Conservation (phyloP, 768 basidiomycete species). For the Termitomyces heimii region DNA sequence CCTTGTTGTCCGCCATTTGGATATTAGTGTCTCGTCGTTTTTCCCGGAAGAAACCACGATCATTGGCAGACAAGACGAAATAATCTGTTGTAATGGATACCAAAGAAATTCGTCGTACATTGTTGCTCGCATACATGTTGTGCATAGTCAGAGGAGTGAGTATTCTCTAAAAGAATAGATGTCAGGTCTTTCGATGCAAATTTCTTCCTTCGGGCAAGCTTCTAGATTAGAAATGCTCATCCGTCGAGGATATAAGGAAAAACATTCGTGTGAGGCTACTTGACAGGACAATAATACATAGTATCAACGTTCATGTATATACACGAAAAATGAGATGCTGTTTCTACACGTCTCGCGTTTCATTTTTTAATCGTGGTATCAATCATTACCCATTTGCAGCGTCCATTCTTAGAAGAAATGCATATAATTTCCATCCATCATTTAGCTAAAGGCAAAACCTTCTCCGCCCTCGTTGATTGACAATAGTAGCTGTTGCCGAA, state of each 20-base stretch:
- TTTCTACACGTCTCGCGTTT: conserved; percentile 12
- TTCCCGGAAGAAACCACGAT: conserved; percentile 6
- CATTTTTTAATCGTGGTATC: conserved; percentile 8
- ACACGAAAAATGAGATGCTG: conserved; percentile 14
- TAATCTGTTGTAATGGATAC: conserved; percentile 1
- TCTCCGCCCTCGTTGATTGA: conserved; percentile 96
- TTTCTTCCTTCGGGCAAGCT: background rate
- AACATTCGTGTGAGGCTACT: background rate
- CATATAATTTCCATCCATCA: conserved; percentile 25
- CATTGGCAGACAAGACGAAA: conserved; percentile 7
- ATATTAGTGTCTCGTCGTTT: conserved; percentile 10
- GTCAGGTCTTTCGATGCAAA: background rate
- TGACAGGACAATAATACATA: background rate
- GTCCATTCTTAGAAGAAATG: background rate
- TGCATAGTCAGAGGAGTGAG: background rate
- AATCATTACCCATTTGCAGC: conserved; percentile 6
- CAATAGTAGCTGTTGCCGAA: conserved; percentile 82
- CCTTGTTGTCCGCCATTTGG: conserved; percentile 12
- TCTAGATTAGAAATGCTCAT: background rate
- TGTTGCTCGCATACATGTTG: background rate
- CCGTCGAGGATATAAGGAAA: background rate
- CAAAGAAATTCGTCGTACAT: background rate
- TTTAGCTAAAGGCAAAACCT: conserved; percentile 80
- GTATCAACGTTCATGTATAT: conserved; percentile 14
- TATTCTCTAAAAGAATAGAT: background rate